A percentile compares a stretch with the other conserved stretches of the same genome.
Conservation (phyloP, 139 green algal genomes). For the Coelastrella sp. region DNA sequence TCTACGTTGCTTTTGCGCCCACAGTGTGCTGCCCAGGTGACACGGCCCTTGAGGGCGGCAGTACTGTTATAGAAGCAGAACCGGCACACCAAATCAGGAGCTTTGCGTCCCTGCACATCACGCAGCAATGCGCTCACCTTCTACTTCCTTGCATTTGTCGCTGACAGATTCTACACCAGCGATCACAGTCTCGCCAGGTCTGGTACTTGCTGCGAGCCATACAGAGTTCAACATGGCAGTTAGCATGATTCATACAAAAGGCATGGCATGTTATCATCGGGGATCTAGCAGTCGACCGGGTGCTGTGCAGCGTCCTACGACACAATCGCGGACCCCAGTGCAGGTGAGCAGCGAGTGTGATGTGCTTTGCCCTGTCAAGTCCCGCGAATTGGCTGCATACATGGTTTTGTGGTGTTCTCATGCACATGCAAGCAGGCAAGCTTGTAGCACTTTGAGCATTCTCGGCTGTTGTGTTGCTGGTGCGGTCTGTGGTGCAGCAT, state of each 20-base stretch:
- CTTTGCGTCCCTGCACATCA: neutral
- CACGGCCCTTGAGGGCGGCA: too few species aligned
- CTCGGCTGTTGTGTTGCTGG: neutral
- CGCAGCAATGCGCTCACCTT: neutral
- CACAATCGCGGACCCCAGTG: slow-evolving; percentile 6
- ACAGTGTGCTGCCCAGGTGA: too few species aligned
- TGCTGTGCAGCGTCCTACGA: slow-evolving; percentile 10
- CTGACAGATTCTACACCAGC: neutral
- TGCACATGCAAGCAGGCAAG: neutral
- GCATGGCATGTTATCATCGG: neutral
- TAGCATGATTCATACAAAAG: neutral
- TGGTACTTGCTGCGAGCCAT: neutral
- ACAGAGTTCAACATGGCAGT: neutral
- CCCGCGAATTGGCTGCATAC: neutral
- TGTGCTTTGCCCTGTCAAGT: neutral
- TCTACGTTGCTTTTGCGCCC: too few species aligned
- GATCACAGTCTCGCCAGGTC: neutral
- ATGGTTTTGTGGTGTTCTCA: neutral
- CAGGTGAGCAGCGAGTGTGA: slow-evolving; percentile 8
- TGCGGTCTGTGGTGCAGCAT: neutral
- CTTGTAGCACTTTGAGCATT: neutral
- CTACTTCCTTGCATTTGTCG: neutral
- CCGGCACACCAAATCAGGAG: neutral
- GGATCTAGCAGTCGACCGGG: neutral
- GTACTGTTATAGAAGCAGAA: neutral